These are phyloP conservation scores for Boletus sp. DNA, from an alignment of 768 basidiomycete species.

Conservation along the genomic window DNA sequence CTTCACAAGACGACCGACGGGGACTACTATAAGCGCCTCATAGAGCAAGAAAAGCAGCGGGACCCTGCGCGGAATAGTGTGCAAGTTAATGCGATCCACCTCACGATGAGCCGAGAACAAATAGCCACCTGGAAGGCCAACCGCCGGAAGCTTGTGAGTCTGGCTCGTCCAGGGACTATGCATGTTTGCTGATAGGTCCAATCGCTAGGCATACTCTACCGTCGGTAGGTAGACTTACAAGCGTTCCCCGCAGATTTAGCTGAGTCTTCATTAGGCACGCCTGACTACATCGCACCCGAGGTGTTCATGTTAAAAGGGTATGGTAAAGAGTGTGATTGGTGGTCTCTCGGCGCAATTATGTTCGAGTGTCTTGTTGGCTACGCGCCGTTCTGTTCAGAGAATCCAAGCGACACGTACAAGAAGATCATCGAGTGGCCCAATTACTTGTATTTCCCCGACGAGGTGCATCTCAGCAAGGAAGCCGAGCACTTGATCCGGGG, in stretches of 20 bases:
- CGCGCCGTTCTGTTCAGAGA: slow-evolving; percentile 96
- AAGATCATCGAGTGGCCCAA: slow-evolving; percentile 97
- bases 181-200: slow-evolving; percentile 4
- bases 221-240: slow-evolving; percentile 40
- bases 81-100: slow-evolving; percentile 94
- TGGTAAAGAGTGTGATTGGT: slow-evolving; percentile 99
- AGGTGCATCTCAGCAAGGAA: slow-evolving; percentile 89
- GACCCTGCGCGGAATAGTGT: slow-evolving; percentile 86
- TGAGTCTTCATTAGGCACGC: slow-evolving; percentile 26
- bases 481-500: slow-evolving; percentile 85
- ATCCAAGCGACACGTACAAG: slow-evolving; percentile 95
- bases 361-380: slow-evolving; percentile 98
- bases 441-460: slow-evolving; percentile 91
- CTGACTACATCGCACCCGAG: slow-evolving; percentile 85
- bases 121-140: slow-evolving; percentile 99
- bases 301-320: slow-evolving; percentile 98
- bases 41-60: slow-evolving; percentile 71
- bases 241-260: neutral
- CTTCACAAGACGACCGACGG: slow-evolving; percentile 96
- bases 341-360: slow-evolving; percentile 98
- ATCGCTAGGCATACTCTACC: slow-evolving; percentile 84
- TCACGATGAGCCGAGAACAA: slow-evolving; percentile 94
- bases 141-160: slow-evolving; percentile 81
- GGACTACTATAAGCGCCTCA: slow-evolving; percentile 86
- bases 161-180: neutral